Conservation (phyloP, 768 basidiomycete species). For the Termitomyces eurrhizus region DNA sequence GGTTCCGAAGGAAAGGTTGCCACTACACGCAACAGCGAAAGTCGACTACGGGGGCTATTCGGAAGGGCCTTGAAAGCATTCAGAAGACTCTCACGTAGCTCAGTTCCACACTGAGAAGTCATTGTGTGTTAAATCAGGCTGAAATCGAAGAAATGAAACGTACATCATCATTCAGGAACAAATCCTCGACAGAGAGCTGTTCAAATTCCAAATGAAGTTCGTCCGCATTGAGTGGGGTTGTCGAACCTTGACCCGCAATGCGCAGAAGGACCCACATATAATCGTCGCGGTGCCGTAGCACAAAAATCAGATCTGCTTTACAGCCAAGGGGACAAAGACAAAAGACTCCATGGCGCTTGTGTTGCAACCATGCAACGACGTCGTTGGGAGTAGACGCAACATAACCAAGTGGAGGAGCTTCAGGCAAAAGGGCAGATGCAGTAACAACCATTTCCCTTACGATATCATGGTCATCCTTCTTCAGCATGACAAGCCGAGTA, state of each 20-base stretch:
- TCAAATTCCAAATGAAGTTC: background rate
- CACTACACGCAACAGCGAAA: background rate
- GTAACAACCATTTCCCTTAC: background rate
- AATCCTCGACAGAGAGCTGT: background rate
- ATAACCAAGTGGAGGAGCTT: constrained; percentile 2
- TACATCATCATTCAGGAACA: background rate
- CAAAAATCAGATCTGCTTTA: background rate
- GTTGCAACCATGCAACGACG: constrained; percentile 1
- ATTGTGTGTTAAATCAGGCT: background rate
- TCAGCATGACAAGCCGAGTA: background rate
- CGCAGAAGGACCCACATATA: background rate
- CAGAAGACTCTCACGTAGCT: background rate
- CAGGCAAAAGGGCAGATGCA: background rate
- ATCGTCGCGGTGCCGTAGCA: background rate
- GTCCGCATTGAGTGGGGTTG: background rate
- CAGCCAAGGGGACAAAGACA: constrained; percentile 3
- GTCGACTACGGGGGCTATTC: background rate
- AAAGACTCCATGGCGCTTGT: background rate
- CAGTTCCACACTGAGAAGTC: background rate
- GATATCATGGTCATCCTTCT: background rate
- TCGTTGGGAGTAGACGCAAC: background rate
- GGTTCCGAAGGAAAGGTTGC: background rate
- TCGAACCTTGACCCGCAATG: background rate
- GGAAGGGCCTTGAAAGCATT: constrained; percentile 1
- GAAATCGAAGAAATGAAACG: background rate